phyloP scores from a whole-genome alignment of 1,284 basidiomycete species.

The Tylopilus sp. region DNA sequence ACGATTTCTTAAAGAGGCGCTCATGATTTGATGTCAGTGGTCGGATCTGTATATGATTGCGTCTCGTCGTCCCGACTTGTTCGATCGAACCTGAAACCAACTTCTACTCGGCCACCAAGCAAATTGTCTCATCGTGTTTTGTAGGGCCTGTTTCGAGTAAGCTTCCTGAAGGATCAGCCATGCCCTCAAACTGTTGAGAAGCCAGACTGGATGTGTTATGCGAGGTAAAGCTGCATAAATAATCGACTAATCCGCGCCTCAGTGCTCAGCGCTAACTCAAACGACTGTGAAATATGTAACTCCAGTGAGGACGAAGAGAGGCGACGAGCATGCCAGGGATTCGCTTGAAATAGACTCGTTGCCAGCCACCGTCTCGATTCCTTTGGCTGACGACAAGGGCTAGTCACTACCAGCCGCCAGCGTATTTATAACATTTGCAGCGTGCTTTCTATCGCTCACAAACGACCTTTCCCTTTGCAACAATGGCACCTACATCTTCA shows the following conservation, averaged over 20 bases:
- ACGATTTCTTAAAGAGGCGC: no score
- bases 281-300: background rate
- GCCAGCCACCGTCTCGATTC: slow-evolving; percentile 20
- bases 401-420: slow-evolving; percentile 24
- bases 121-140: background rate
- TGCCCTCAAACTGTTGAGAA: background rate
- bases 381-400: slow-evolving; percentile 19
- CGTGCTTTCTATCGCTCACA: background rate
- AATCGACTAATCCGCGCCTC: background rate
- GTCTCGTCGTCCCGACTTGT: background rate
- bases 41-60: background rate
- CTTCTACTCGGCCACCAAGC: background rate
- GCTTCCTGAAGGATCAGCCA: background rate
- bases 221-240: background rate
- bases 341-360: background rate
- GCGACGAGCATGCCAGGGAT: background rate
- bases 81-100: background rate
- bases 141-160: background rate
- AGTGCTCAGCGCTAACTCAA: background rate
- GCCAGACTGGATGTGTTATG: no score
- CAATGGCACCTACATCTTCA: slow-evolving; percentile 25
- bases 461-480: slow-evolving; percentile 1
- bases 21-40: background rate
- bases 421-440: slow-evolving; percentile 24
- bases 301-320: background rate